Evolutionary conservation across 768 basidiomycete genomes (phyloP), one percentile per base, ranked within the genome.

Genomic region (Boletus pseudopeckii): DNA sequence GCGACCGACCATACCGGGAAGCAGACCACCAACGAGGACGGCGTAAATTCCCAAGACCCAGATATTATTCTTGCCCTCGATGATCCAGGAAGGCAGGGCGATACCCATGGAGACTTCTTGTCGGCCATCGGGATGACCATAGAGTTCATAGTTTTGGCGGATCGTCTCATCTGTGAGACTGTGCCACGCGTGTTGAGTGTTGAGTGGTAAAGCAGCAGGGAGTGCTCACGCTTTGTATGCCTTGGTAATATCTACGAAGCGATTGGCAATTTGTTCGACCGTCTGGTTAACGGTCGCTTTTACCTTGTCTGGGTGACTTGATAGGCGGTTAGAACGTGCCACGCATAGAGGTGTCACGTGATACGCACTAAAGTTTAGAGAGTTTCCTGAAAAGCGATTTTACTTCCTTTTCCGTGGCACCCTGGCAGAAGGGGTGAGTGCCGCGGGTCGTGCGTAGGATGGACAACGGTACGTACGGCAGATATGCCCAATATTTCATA

Each of bases 251-350:
- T 91, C 82, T 20, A 98, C 91, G 70, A 97, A 99, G 54, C 83
- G 83, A 49, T 85, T 79, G 60, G 90, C 89, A 32, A 92, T 93
- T 7, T 83, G 80, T 66, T 98, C 96, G 37, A 86, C 76, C 0
- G 95, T 98, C 60, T 92, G 76, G 65, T 97, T 93, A 3, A 77
- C 81, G 0, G 84, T 80, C 10, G 89, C 81, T 65, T 84, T 87
- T 56, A 95, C 91, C 75, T 98, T 98, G 78, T 99, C 97, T 0
- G 97, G 97, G 69, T 98, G 97, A 70, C 95, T 98, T 45, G 39
- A 44, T 26, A 36, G 33, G 20, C 0, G 7, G 44, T 68, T 46
- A 57, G 37, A 5, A 40, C 6, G 33, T 24, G 40, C 1, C 20
- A 9, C 8, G 20, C 3, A 48, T 14, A 8, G 1, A 18, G 0